phyloP scores from a whole-genome alignment of 805 yeast species.

The Kuraishia capsulata region DNA sequence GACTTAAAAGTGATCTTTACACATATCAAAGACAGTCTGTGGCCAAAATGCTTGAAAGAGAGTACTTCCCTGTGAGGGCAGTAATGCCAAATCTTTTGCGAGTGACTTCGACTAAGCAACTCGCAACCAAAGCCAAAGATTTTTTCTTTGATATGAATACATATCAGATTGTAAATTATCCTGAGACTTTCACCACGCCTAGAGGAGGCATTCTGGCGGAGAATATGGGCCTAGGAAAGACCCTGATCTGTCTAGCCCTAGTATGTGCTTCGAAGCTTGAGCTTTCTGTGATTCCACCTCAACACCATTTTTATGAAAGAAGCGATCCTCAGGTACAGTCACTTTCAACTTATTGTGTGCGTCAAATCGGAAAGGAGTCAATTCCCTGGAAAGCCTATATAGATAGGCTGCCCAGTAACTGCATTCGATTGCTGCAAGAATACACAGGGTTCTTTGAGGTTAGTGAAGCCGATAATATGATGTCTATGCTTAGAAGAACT shows the following conservation, averaged over 20 bases:
- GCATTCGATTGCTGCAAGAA: slow-evolving; percentile 23
- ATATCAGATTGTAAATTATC: slow-evolving; percentile 20
- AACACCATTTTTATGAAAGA: slow-evolving; percentile 5
- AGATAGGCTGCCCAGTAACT: slow-evolving; percentile 33
- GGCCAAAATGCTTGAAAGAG: slow-evolving; percentile 49
- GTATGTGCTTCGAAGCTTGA: slow-evolving; percentile 49
- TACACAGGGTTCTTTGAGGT: slow-evolving; percentile 37
- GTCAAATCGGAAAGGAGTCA: slow-evolving; percentile 33
- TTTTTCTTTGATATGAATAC: slow-evolving; percentile 27
- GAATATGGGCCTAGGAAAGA: slow-evolving; percentile 63
- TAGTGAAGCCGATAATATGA: slow-evolving; percentile 5
- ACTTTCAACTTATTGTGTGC: slow-evolving; percentile 31
- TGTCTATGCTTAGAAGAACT: slow-evolving; percentile 7
- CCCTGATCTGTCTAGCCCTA: slow-evolving; percentile 48
- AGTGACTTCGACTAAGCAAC: not conserved
- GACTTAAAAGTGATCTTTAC: slow-evolving; percentile 42
- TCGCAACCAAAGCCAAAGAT: not conserved
- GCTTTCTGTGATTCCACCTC: slow-evolving; percentile 33
- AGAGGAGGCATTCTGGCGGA: slow-evolving; percentile 59
- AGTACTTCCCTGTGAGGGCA: slow-evolving; percentile 21
- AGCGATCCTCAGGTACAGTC: slow-evolving; percentile 14
- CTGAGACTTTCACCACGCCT: slow-evolving; percentile 37
- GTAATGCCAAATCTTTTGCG: slow-evolving; percentile 14
- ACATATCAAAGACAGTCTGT: slow-evolving; percentile 54
- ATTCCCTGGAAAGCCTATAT: slow-evolving; percentile 48